Evolutionary conservation across 164 flowering plant genomes (phyloP).

Genomic region (Aristolochia fimbriata): DNA sequence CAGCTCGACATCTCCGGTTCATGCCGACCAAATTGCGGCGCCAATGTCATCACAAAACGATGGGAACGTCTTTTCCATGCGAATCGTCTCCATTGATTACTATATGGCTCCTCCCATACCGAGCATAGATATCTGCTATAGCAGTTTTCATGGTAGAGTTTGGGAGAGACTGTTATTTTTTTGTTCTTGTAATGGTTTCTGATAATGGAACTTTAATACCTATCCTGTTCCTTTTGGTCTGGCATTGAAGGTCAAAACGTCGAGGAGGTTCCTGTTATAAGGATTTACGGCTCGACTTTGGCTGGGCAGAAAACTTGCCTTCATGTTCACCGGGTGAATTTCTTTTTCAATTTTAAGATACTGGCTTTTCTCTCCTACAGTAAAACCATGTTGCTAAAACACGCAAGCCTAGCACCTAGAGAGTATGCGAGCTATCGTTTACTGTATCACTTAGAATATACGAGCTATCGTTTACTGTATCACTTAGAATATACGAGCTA

Average conservation of each 20-base stretch:
- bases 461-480: too few species aligned
- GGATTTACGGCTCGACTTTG: slow-evolving; percentile 73
- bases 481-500: too few species aligned
- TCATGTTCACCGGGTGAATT: slow-evolving; percentile 62
- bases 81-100: slow-evolving; percentile 70
- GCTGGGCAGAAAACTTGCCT: slow-evolving; percentile 83
- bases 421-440: too few species aligned
- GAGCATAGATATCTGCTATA: slow-evolving; percentile 55
- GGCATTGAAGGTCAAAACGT: slow-evolving; percentile 54
- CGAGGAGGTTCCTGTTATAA: slow-evolving; percentile 71
- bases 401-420: too few species aligned
- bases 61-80: slow-evolving; percentile 45
- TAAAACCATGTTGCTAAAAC: too few species aligned
- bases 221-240: background rate
- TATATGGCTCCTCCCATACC: slow-evolving; percentile 71
- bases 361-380: too few species aligned
- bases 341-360: background rate
- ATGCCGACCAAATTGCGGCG: background rate
- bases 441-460: too few species aligned
- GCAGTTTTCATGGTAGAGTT: slow-evolving; percentile 59
- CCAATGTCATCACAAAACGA: slow-evolving; percentile 22
- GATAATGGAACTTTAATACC: background rate
- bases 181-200: background rate
- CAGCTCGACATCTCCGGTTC: background rate
- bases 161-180: background rate